These are phyloP conservation scores for Martiniozyma asiatica DNA, from an alignment of 1,139 yeast species.

Conservation along the genomic window DNA sequence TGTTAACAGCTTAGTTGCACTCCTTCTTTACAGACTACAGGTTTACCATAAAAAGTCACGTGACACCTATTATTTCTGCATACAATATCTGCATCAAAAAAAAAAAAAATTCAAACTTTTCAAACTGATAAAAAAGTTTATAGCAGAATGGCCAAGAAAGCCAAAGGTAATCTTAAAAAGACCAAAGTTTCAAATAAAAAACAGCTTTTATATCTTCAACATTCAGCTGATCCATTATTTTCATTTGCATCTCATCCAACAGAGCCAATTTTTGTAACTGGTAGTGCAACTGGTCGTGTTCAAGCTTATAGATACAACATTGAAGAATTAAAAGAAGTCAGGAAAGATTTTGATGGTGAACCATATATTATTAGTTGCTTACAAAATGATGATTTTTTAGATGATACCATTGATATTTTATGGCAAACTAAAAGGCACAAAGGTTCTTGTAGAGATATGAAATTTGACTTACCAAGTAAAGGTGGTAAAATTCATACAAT, in stretches of 20 bases:
- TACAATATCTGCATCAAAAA: no score
- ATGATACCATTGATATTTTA: constrained; percentile 25
- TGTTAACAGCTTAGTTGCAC: no score
- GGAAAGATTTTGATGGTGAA: constrained; percentile 9
- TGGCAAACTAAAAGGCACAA: constrained; percentile 92
- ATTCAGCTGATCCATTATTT: constrained; percentile 45
- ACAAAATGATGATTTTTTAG: constrained; percentile 17
- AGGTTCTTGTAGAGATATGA: constrained; percentile 70
- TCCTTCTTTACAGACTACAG: no score
- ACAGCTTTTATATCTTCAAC: constrained; percentile 10
- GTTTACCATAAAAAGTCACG: no score
- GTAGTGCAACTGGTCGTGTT: constrained; percentile 72
- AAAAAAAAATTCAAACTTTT: no score
- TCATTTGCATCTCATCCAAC: constrained; percentile 75
- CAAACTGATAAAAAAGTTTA: no score
- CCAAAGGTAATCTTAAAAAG: constrained; percentile 1
- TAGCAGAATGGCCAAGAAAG: constrained; percentile 4
- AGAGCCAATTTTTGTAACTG: constrained; percentile 50
- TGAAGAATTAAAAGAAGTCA: constrained; percentile 27
- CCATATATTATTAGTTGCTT: constrained; percentile 11
- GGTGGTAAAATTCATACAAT: constrained; percentile 52
- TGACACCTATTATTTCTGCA: no score
- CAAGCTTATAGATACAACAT: constrained; percentile 45
- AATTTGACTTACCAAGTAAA: constrained; percentile 43
- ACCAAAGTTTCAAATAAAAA: constrained; percentile 2